Evolutionary conservation across 2,329 filamentous ascomycete genomes (phyloP).

Genomic region (Aspergillus neoniger): DNA sequence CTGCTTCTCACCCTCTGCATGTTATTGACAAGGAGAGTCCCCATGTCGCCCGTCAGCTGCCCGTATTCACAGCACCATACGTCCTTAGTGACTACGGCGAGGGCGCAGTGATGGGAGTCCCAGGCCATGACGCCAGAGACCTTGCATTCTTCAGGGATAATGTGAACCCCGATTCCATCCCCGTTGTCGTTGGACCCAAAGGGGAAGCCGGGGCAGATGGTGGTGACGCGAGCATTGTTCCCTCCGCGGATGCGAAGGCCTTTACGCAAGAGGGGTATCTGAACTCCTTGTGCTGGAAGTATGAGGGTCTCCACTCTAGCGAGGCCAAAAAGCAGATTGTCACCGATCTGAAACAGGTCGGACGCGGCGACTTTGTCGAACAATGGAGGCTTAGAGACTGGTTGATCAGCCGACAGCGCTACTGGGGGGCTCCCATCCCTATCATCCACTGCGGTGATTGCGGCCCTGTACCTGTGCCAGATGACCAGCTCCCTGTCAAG

Average conservation of each 20-base stretch:
- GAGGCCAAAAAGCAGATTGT: conserved; percentile 65
- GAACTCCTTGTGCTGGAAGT: conserved; percentile 65
- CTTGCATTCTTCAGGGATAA: conserved; percentile 79
- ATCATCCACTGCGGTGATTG: conserved; percentile 79
- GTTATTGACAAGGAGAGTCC: conserved; percentile 55
- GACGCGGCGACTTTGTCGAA: conserved; percentile 63
- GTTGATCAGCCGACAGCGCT: conserved; percentile 88
- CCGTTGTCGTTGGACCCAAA: conserved; percentile 59
- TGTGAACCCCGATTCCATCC: conserved; percentile 59
- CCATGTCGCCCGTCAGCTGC: conserved; percentile 53
- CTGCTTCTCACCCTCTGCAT: conserved; percentile 65
- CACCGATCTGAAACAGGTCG: conserved; percentile 49
- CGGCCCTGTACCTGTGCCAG: conserved; percentile 76
- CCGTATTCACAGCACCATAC: conserved; percentile 80
- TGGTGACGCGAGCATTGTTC: conserved; percentile 20
- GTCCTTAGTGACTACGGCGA: conserved; percentile 83
- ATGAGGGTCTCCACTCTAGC: conserved; percentile 63
- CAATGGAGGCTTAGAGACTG: conserved; percentile 85
- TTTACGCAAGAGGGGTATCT: conserved; percentile 69
- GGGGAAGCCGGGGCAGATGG: conserved; percentile 34
- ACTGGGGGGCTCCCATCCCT: conserved; percentile 89
- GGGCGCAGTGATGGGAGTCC: conserved; percentile 89
- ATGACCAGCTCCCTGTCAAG: conserved; percentile 72
- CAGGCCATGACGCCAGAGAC: conserved; percentile 78
- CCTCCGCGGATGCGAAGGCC: conserved; percentile 52